Evolutionary conservation across 225 moss, liverwort and hornwort genomes (phyloP), one percentile per base, ranked within the genome.

Genomic region (Physcomitrium patens): DNA sequence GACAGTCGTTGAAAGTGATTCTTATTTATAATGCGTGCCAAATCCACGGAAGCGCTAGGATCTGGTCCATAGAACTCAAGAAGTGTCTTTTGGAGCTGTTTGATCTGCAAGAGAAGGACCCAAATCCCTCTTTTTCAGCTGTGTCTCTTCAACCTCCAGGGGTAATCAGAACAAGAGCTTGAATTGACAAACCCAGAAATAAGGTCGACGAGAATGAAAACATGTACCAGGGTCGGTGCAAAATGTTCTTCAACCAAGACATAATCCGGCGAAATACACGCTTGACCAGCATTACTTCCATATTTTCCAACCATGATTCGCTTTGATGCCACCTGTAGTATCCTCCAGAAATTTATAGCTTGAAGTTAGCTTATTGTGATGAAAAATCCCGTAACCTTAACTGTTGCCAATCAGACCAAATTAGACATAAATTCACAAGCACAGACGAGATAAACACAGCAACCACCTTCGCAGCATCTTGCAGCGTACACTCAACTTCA

Each of bases 251-350:
- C 94, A 14, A 88, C 92, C 67, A 94, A 62, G 22, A 96, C 28
- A 64, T 91, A 94, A 72, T 94, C 94, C 9, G 94, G 92, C 23
- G 92, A 79, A 75, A 96, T 46, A 73, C 96, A 96, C 9, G 91
- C 84, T 86, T 94, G 96, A 11, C 96, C 96, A 45, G 79, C 73
- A 46, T 85, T 91, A 22, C 79, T 79, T 24, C 82, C 80, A 63
- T 90, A 89, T 55, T 96, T 96, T 42, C 92, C 96, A 75, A 64
- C n/a, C 8, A 78, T 56, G 77, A 96, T 74, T 51, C 92, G 87
- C 24, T 52, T 96, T 27, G 88, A 82, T 37, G 79, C 77, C 22
- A 84, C 77, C 31, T 37, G 31, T 37, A 7, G 31, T 37, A 37
- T 37, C 31, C 31, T 37, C 31, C 31, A 37, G 31, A 37, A 37